phyloP scores from a whole-genome alignment of 371 early-diverging fungal species.

The Capillidium heterosporum region DNA sequence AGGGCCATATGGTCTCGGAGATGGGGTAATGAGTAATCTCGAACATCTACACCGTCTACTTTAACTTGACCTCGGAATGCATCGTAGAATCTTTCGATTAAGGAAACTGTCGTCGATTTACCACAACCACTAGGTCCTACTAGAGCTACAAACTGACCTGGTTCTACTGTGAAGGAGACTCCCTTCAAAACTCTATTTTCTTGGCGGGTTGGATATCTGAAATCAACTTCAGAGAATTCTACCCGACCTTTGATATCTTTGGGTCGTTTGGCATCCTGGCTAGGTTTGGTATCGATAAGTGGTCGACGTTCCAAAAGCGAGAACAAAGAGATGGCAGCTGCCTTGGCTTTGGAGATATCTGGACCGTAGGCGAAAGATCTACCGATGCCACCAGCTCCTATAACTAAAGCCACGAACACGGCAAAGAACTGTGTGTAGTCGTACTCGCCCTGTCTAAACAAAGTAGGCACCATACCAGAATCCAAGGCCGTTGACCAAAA shows the following conservation, averaged over 20 bases:
- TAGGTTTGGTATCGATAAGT: conserved; percentile 28
- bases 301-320: conserved; percentile 33
- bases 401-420: conserved; percentile 7
- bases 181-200: conserved; percentile 55
- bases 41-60: conserved; percentile 46
- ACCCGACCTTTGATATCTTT: conserved; percentile 30
- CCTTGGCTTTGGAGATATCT: conserved; percentile 30
- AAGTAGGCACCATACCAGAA: conserved; percentile 34
- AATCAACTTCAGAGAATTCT: conserved; percentile 34
- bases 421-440: conserved; percentile 10
- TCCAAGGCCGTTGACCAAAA: conserved; percentile 33
- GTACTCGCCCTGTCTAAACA: conserved; percentile 15
- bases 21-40: conserved; percentile 33
- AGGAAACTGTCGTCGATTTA: conserved; percentile 46
- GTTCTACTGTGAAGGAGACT: conserved; percentile 31
- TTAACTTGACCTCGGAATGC: conserved; percentile 33
- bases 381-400: conserved; percentile 5
- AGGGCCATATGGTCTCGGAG: conserved; percentile 55
- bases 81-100: conserved; percentile 56
- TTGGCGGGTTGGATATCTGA: conserved; percentile 71
- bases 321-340: conserved; percentile 51
- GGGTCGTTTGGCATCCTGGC: conserved; percentile 17
- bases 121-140: conserved; percentile 29
- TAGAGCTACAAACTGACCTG: conserved; percentile 29
- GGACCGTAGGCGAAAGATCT: conserved; percentile 6